phyloP scores from a whole-genome alignment of 768 basidiomycete species.

The Mycena vitilis region DNA sequence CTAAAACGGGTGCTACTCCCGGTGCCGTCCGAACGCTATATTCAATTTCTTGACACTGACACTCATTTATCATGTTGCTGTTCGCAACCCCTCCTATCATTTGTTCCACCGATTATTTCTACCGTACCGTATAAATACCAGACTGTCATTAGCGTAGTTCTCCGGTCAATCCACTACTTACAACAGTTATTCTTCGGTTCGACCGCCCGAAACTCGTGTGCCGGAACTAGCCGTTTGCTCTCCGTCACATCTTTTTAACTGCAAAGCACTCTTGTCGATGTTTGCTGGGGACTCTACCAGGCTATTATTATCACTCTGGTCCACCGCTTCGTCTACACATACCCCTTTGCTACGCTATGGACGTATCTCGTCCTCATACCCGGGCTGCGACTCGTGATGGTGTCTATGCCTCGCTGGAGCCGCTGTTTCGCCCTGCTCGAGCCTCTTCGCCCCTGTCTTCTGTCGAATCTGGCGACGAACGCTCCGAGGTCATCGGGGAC shows the following conservation, averaged over 20 bases:
- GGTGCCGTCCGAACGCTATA: too few relatives aligned
- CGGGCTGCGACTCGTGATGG: background rate
- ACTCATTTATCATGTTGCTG: too few relatives aligned
- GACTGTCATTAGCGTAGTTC: too few relatives aligned
- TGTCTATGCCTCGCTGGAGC: background rate
- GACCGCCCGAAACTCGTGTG: background rate
- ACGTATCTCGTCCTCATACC: background rate
- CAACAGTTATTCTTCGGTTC: too few relatives aligned
- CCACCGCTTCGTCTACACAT: background rate
- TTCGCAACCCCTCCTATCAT: too few relatives aligned
- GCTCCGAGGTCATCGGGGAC: too few relatives aligned
- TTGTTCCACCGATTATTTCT: too few relatives aligned
- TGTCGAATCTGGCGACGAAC: too few relatives aligned
- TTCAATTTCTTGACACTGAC: too few relatives aligned
- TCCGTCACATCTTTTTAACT: conserved; percentile 7
- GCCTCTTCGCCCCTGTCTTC: background rate
- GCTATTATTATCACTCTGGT: background rate
- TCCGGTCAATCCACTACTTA: too few relatives aligned
- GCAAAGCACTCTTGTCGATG: background rate
- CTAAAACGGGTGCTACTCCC: too few relatives aligned
- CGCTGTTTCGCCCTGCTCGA: background rate
- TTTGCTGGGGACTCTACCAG: background rate
- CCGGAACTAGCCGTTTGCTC: conserved; percentile 1
- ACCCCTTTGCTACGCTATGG: background rate
- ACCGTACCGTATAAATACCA: too few relatives aligned